Evolutionary conservation across 2,329 filamentous ascomycete species (phyloP), one percentile per base, ranked within the genome.

Genomic region (Byssoonygena ceratinophila): DNA sequence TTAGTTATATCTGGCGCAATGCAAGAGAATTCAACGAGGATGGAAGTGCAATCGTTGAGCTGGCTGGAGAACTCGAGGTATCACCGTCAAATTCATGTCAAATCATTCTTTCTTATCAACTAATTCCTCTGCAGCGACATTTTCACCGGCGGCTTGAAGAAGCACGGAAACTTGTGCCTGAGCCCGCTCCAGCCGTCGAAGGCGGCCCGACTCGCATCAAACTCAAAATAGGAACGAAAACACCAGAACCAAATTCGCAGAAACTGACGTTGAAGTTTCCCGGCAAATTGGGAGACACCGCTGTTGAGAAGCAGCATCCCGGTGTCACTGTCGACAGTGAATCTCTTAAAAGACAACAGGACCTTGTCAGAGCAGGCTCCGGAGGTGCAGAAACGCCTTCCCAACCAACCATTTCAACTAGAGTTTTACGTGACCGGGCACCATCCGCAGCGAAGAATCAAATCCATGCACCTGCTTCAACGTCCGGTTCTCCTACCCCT

Each of bases 1-100:
- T 87, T 11, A 85, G 82, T 61, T 76, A 87, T 49, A 82, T 96
- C 40, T 96, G 90, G 90, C 78, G 77, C 46, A 96, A 96, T 67
- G 88, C 89, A 0, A 85, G 82, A 62, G 84, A 84, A 54, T 96
- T 91, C 73, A 96, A 96, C 59, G 87, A 95, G 66, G 89, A 95
- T 63, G 86, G 84, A 3, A 95, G 90, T 62, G 84, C 88, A 14
- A 90, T 95, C 48, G 87, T 83, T 58, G 75, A 79, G 20, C 74
- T 92, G 55, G 87, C 88, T 0, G 79, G 82, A 46, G 82, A 92
- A 55, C 78, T 96, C 5, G 83, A 94, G 79, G 87, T 87, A 71
- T 49, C 68, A 60, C 40, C 46, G 36, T 56, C 29, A 41, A 8
- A 22, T 61, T 41, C 18, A 9, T 36, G 9, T 18, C 2, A 31